A percentile compares a stretch with the other conserved stretches of the same genome.
These are phyloP conservation scores for Coriaria nepalensis DNA, from an alignment of 306 rosid species.

Conservation along the genomic window DNA sequence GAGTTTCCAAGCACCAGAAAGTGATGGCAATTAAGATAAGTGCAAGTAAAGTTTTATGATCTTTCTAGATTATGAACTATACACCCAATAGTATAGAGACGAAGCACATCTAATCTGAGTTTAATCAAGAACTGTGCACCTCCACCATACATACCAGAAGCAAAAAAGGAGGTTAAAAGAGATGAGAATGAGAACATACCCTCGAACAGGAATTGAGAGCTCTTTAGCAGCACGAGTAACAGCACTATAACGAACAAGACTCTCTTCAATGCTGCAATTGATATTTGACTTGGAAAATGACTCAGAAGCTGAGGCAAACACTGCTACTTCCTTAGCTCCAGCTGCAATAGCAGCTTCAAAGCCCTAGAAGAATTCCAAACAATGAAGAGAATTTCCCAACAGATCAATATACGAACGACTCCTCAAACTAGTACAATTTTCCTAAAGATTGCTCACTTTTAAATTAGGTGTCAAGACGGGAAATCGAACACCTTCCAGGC, in stretches of 20 bases:
- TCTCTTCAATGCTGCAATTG: slow-evolving; percentile 77
- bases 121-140: too few species aligned
- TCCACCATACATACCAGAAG: too few species aligned
- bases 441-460: slow-evolving; percentile 31
- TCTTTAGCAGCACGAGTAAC: slow-evolving; percentile 68
- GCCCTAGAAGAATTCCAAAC: slow-evolving; percentile 34
- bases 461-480: slow-evolving; percentile 85
- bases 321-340: slow-evolving; percentile 80
- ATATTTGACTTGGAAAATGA: slow-evolving; percentile 81
- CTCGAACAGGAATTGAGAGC: slow-evolving; percentile 74
- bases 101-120: too few species aligned
- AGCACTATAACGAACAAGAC: slow-evolving; percentile 54
- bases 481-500: slow-evolving; percentile 45
- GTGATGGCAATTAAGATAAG: too few species aligned
- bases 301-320: slow-evolving; percentile 91
- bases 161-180: slow-evolving; percentile 7
- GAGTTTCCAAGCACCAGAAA: too few species aligned
- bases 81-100: too few species aligned
- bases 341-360: slow-evolving; percentile 81
- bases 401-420: neutral
- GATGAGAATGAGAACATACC: slow-evolving; percentile 28
- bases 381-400: slow-evolving; percentile 10
- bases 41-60: too few species aligned
- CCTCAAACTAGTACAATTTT: neutral
- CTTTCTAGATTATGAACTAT: too few species aligned